Evolutionary conservation across 805 yeast species (phyloP), one percentile per base, ranked within the genome.

Genomic region (Brettanomyces custersianus): DNA sequence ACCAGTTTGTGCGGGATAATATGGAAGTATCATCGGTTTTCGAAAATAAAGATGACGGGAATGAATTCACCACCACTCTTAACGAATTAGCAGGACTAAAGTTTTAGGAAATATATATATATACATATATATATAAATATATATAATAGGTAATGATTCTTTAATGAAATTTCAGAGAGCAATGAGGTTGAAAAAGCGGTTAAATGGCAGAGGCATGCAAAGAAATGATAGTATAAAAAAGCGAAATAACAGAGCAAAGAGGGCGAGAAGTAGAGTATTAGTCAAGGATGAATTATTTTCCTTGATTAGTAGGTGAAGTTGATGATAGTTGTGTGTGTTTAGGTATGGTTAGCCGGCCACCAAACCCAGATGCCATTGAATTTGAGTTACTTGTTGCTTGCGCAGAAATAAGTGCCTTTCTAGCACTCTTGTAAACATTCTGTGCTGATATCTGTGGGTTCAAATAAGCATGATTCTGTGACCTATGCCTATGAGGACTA

Each of bases 361-460:
- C 17, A 25, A 8, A n/a, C 28, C n/a, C 8, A 6, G 28, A 17
- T 25, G 28, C n/a, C 15, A 11, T 6, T 25, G n/a, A 6, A 11
- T n/a, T n/a, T n/a, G 28, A 8, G n/a, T 25, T 25, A 8, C 6
- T 25, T 7, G n/a, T 8, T 12, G 28, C n/a, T 6, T 13, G 28
- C n/a, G 28, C n/a, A 8, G 26, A 22, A 17, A 41, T 23, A 12
- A 43, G 29, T 4, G 45, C 41, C n/a, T 41, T 38, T 27, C 39
- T 45, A 2, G 49, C 40, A 28, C 39, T 44, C 2, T 45, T 40
- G 23, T 45, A 45, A 16, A 45, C 44, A 26, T 45, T 41, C 22
- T 43, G 46, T 22, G 49, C 49, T 8, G 49, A 43, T 9, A 38
- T 12, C 28, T 40, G 41, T 12, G 49, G 46, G 26, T 31, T 35